phyloP scores from a whole-genome alignment of 2,329 filamentous ascomycete genomes.

The Cladosporium sp. region DNA sequence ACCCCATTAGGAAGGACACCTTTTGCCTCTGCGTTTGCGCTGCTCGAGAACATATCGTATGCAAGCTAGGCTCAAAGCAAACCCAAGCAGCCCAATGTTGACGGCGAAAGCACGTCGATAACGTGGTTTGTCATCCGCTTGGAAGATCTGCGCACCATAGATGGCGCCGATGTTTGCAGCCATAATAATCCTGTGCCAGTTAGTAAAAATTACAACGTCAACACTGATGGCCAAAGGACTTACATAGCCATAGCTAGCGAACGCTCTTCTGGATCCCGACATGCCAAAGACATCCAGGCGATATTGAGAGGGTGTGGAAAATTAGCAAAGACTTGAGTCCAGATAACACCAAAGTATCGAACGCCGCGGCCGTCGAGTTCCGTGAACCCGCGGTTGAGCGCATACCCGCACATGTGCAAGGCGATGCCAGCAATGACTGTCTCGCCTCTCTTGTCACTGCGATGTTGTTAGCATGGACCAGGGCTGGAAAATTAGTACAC shows the following conservation, averaged over 20 bases:
- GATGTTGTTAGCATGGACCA: slow-evolving; percentile 17
- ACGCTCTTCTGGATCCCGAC: slow-evolving; percentile 54
- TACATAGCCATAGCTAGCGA: slow-evolving; percentile 55
- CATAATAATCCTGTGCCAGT: slow-evolving; percentile 47
- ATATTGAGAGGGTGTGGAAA: slow-evolving; percentile 57
- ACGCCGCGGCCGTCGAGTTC: slow-evolving; percentile 40
- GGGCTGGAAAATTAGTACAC: background rate
- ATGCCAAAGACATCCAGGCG: slow-evolving; percentile 55
- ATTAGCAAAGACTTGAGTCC: slow-evolving; percentile 53
- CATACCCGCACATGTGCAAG: slow-evolving; percentile 48
- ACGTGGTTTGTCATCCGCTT: slow-evolving; percentile 46
- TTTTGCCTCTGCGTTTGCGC: no score
- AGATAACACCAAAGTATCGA: slow-evolving; percentile 53
- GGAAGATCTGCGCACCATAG: slow-evolving; percentile 59
- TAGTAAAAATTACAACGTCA: background rate
- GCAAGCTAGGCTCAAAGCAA: slow-evolving; percentile 39
- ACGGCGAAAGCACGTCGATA: slow-evolving; percentile 51
- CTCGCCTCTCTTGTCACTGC: slow-evolving; percentile 46
- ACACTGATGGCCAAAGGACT: background rate
- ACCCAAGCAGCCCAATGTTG: slow-evolving; percentile 41
- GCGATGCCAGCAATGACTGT: slow-evolving; percentile 49
- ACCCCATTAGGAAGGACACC: no score
- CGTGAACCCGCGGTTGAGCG: slow-evolving; percentile 53
- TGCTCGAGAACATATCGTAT: background rate
- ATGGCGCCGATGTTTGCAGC: slow-evolving; percentile 59